These are phyloP conservation scores for Rutstroemia sp. DNA, from an alignment of 2,329 filamentous ascomycete genomes.

Conservation along the genomic window DNA sequence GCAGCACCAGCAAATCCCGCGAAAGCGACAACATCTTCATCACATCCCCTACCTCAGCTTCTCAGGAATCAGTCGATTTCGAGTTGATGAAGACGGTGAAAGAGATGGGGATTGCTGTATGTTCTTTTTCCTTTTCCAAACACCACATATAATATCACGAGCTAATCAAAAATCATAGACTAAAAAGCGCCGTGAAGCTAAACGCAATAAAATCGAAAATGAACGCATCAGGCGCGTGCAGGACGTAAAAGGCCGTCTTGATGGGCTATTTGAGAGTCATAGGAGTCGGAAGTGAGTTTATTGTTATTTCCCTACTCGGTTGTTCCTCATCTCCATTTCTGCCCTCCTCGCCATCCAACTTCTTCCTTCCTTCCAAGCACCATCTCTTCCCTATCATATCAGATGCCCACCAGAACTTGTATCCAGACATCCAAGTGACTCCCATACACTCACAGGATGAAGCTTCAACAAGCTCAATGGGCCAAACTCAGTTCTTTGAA, in stretches of 20 bases:
- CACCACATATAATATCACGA: not conserved
- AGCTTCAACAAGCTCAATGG: slow-evolving; percentile 19
- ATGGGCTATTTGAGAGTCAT: slow-evolving; percentile 17
- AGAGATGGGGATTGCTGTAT: not conserved
- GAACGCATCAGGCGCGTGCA: slow-evolving; percentile 21
- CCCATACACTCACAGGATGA: slow-evolving; percentile 11
- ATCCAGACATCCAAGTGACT: no score
- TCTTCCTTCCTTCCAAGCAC: not conserved
- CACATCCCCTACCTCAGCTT: not conserved
- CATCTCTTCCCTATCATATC: no score
- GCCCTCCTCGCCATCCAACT: not conserved
- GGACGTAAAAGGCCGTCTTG: slow-evolving; percentile 20
- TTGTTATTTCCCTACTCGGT: not conserved
- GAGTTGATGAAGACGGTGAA: not conserved
- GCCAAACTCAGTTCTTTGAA: slow-evolving; percentile 23
- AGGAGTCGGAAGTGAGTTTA: slow-evolving; percentile 23
- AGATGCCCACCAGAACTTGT: no score
- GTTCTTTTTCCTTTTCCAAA: not conserved
- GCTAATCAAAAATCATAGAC: slow-evolving; percentile 12
- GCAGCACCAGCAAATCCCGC: no score
- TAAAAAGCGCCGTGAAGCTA: slow-evolving; percentile 22
- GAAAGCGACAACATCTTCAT: not conserved
- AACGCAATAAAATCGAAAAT: slow-evolving; percentile 22
- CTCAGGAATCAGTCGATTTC: not conserved
- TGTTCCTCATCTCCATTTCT: no score